Evolutionary conservation across 2,329 filamentous ascomycete species (phyloP).

Genomic region (Exophiala sp.): DNA sequence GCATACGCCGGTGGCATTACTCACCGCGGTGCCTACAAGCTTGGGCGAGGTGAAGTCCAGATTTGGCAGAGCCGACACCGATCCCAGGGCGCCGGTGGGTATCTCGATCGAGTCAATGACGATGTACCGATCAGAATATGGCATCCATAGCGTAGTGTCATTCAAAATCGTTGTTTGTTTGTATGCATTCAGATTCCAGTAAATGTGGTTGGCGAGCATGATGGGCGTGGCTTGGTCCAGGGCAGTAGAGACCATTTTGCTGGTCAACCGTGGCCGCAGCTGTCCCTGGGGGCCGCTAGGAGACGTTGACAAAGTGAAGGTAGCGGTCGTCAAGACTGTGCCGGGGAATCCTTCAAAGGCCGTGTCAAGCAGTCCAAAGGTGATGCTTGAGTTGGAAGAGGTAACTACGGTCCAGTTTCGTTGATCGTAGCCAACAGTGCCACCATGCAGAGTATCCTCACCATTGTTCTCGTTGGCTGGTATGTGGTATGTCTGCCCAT

Average conservation of each 20-base stretch:
- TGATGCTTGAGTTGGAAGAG: conserved; percentile 40
- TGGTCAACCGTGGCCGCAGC: conserved; percentile 40
- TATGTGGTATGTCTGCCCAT: conserved; percentile 46
- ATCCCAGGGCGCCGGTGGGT: conserved; percentile 71
- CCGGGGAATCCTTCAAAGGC: conserved; percentile 46
- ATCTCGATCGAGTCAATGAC: conserved; percentile 61
- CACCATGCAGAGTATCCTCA: conserved; percentile 53
- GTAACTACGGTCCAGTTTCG: conserved; percentile 50
- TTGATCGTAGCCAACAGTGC: conserved; percentile 46
- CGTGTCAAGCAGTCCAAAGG: conserved; percentile 45
- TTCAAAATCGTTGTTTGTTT: conserved; percentile 42
- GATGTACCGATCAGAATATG: conserved; percentile 45
- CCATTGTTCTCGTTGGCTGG: conserved; percentile 51
- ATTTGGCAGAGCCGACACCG: conserved; percentile 66
- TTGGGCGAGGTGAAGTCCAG: conserved; percentile 71
- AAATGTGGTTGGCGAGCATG: conserved; percentile 51
- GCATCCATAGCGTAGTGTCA: conserved; percentile 42
- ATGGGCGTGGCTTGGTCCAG: conserved; percentile 48
- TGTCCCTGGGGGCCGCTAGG: conserved; percentile 38
- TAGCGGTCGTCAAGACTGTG: conserved; percentile 45
- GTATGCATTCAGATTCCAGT: conserved; percentile 52
- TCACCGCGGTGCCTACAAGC: conserved; percentile 68
- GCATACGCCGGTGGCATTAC: conserved; percentile 67
- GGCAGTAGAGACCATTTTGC: conserved; percentile 43
- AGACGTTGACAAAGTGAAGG: conserved; percentile 41